These are phyloP conservation scores for Dactylella cylindrospora DNA, from an alignment of 2,329 filamentous ascomycete species.

Conservation along the genomic window DNA sequence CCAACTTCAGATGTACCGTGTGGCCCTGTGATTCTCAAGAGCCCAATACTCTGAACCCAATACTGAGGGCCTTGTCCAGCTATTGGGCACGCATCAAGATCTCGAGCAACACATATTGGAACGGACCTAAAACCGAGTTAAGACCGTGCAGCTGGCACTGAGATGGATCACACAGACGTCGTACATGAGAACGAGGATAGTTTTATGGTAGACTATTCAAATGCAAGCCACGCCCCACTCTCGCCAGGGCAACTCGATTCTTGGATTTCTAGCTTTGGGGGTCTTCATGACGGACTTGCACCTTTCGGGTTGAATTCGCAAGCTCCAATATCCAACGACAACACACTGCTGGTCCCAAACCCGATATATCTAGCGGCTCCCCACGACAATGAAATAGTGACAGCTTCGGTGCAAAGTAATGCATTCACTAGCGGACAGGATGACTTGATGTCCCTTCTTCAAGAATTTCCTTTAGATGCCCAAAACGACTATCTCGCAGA, in stretches of 20 bases:
- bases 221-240: slow-evolving; percentile 4
- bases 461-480: slow-evolving; percentile 25
- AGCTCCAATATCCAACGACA: slow-evolving; percentile 11
- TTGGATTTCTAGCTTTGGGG: slow-evolving; percentile 30
- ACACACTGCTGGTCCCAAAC: neutral
- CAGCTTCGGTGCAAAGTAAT: slow-evolving; percentile 11
- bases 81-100: slow-evolving; percentile 16
- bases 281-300: neutral
- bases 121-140: too few relatives aligned
- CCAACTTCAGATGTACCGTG: too few relatives aligned
- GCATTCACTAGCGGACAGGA: slow-evolving; percentile 28
- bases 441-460: slow-evolving; percentile 30
- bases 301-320: slow-evolving; percentile 9
- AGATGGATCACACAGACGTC: neutral
- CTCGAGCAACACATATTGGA: neutral
- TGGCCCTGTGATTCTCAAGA: neutral
- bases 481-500: slow-evolving; percentile 1
- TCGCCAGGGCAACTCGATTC: slow-evolving; percentile 30
- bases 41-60: slow-evolving; percentile 3
- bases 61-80: neutral
- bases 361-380: neutral
- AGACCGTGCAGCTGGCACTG: too few relatives aligned
- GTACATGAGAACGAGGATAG: slow-evolving; percentile 12
- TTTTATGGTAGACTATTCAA: slow-evolving; percentile 26
- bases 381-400: slow-evolving; percentile 16